Base-by-base conservation (phyloP, 371 early-diverging fungal genomes). In the Mucor velutinosus region DNA sequence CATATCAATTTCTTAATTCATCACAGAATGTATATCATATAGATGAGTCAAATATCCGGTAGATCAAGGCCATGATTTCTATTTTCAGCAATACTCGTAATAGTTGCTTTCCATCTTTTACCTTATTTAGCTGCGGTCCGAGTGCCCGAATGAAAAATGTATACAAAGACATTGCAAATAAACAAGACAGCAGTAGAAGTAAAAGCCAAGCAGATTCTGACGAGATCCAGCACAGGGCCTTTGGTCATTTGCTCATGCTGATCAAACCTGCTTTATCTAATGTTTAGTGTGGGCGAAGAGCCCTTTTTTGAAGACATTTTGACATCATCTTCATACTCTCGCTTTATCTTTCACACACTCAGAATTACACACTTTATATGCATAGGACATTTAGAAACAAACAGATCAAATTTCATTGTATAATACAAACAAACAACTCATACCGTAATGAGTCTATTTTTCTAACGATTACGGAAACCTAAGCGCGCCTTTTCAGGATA, bases 121-220 rank as follows among this genome's bases (percentile, higher is more conserved):
- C 64, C 58, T 57, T 57, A 43, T 64, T 64, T 29, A 43, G 56
- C 27, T 41, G 19, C 64, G 64, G 64, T 64, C 64, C 64, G 64
- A 64, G 64, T 39, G 58, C 19, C 64, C 64, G 64, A 56, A 60
- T 43, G 7, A 27, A 21, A 33, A 21, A 30, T 33, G 11, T 15
- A 53, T 32, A n/a, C 21, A 19, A n/a, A 58, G 32, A 33, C 33
- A 33, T 11, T 37, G 37, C 5, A 37, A 37, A 37, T 30, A 57
- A 57, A 57, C 15, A 57, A 57, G n/a, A 57, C 12, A 17, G 30
- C 57, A 57, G 55, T 39, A 45, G 7, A 45, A 7, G 11, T 25
- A 41, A 12, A 49, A 53, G 8, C 12, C 6, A 33, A 63, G 37
- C 14, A 37, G 37, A 6, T 30, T 2, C 30, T 30, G 30, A 30